A percentile compares a stretch with the other conserved stretches of the same genome.
phyloP scores from a whole-genome alignment of 306 rosid genomes.

The Sophora flavescens region DNA sequence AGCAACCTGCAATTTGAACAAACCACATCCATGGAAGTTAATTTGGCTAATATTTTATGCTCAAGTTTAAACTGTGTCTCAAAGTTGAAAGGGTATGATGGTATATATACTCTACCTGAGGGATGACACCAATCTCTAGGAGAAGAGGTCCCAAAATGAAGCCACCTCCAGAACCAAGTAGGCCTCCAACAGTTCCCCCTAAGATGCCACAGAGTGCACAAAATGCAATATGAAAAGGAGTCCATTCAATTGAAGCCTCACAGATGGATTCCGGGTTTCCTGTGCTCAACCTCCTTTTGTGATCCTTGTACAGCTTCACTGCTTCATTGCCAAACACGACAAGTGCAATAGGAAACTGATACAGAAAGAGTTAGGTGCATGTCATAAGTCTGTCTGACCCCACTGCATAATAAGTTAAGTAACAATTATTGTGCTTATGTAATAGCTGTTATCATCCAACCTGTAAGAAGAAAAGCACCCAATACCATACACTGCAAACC shows the following conservation, averaged over 20 bases:
- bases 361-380: not conserved
- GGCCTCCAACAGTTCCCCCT: slow-evolving; percentile 92
- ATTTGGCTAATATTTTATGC: not conserved
- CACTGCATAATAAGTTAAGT: slow-evolving; percentile 1
- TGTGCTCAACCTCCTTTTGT: slow-evolving; percentile 63
- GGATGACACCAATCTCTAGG: slow-evolving; percentile 90
- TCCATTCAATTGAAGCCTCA: slow-evolving; percentile 95
- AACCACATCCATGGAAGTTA: not conserved
- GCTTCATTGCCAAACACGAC: slow-evolving; percentile 80
- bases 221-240: slow-evolving; percentile 59
- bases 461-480: slow-evolving; percentile 85
- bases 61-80: not conserved
- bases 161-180: slow-evolving; percentile 94
- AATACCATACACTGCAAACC: slow-evolving; percentile 78
- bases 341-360: slow-evolving; percentile 80
- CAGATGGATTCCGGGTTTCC: slow-evolving; percentile 72
- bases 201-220: slow-evolving; percentile 86
- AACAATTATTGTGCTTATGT: slow-evolving; percentile 31
- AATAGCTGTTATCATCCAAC: slow-evolving; percentile 45
- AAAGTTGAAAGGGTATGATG: not conserved
- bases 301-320: slow-evolving; percentile 68
- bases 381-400: slow-evolving; percentile 15
- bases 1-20: slow-evolving; percentile 70
- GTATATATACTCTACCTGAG: slow-evolving; percentile 58
- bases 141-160: slow-evolving; percentile 92